Evolutionary conservation across 129 eudicot species (phyloP), one percentile per base, ranked within the genome.

Genomic region (Pulicaria dysenterica): DNA sequence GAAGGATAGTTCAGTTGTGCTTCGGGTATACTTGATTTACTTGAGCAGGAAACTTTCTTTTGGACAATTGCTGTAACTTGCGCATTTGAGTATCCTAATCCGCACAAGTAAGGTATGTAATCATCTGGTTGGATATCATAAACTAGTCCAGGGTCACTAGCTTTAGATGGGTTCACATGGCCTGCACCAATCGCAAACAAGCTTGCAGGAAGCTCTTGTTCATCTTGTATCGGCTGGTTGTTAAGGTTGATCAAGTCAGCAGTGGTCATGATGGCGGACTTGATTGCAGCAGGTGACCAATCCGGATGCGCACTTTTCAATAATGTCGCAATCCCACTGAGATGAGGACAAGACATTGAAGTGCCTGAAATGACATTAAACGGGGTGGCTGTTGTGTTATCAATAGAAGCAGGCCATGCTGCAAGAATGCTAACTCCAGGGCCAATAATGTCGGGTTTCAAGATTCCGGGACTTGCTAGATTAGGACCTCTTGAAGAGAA

Each of bases 361-460:
- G 91, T 86, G 34, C 91, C 85, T 3, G 91, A 83, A 44, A 83
- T 46, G 6, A 86, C 73, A 50, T 86, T 77, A 58, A 83, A 86
- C 0, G 74, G 69, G 6, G 62, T 38, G 3, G 50, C 14, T 50
- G 75, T 31, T 13, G 46, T 70, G 71, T 74, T 78, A n/a, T 80
- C 85, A 3, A 74, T 34, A 10, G 82, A 77, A 10, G 55, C 57
- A 0, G 81, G 83, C 88, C 88, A 86, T 17, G 88, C 91, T 0
- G 91, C 91, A 4, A 86, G 84, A 75, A 83, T 83, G 64, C 76
- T 86, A 4, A 80, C 91, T 3, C 91, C 91, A 7, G 91, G 91
- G 19, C 85, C 88, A 4, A 80, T 83, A 49, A 85, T 81, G 58
- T 78, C 86, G 3, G 89, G 91, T 49, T 85, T 85, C 2, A 85